phyloP scores from a whole-genome alignment of 768 basidiomycete genomes.

The Leccinum incarnatum region DNA sequence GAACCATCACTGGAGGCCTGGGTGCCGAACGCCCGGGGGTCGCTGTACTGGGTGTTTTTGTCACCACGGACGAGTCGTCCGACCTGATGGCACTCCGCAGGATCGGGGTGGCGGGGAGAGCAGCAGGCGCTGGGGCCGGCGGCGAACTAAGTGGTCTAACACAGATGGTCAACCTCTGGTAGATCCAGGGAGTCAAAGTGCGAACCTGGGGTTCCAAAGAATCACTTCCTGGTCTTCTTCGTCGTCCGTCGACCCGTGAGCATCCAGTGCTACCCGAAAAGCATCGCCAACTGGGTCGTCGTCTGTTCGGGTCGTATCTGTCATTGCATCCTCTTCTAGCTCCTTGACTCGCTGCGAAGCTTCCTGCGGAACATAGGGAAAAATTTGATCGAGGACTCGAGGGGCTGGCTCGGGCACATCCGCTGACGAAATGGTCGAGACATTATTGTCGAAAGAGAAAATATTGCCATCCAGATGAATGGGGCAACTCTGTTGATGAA shows the following conservation, averaged over 20 bases:
- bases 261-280: conserved; percentile 49
- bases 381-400: conserved; percentile 16
- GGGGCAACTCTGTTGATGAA: conserved; percentile 25
- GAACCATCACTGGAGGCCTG: conserved; percentile 20
- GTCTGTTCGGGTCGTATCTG: conserved; percentile 69
- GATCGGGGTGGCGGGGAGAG: conserved; percentile 24
- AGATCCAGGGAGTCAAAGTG: neutral
- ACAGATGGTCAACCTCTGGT: conserved; percentile 3
- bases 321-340: conserved; percentile 60
- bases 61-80: conserved; percentile 3
- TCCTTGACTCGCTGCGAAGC: conserved; percentile 14
- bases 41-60: neutral
- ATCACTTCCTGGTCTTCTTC: conserved; percentile 68
- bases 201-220: conserved; percentile 69
- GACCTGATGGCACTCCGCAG: neutral
- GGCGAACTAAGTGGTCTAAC: conserved; percentile 22
- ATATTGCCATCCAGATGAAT: conserved; percentile 21
- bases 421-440: conserved; percentile 7
- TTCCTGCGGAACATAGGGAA: conserved; percentile 5
- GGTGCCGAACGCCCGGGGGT: conserved; percentile 29
- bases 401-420: neutral
- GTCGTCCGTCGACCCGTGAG: conserved; percentile 34
- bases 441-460: conserved; percentile 17
- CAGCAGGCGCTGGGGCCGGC: conserved; percentile 3
- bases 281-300: conserved; percentile 71